Conservation (phyloP, 148 eudicot species). For the Rhododendron henanense region DNA sequence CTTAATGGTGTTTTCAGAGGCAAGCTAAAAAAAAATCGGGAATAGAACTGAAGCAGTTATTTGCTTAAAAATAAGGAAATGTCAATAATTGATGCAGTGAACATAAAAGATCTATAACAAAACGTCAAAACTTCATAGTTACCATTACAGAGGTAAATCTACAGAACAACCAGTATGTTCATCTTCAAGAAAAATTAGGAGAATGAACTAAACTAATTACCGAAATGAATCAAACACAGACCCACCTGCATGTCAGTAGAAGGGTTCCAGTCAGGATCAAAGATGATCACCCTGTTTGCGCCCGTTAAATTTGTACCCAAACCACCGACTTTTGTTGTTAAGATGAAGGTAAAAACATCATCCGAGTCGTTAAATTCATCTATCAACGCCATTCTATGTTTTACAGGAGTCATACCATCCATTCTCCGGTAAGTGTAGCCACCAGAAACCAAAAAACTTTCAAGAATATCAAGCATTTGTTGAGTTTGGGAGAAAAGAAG, state of each 20-base stretch:
- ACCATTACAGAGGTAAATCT: background rate
- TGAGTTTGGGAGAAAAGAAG: conserved; percentile 95
- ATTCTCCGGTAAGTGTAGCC: conserved; percentile 82
- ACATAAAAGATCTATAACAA: background rate
- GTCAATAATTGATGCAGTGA: background rate
- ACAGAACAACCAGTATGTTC: background rate
- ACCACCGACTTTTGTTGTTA: conserved; percentile 97
- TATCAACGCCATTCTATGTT: conserved; percentile 84
- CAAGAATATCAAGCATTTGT: conserved; percentile 98
- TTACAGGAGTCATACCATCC: conserved; percentile 91
- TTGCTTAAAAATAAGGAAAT: background rate
- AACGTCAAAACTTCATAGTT: background rate
- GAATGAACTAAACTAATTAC: background rate
- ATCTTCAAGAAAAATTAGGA: background rate
- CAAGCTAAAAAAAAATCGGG: background rate
- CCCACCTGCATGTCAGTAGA: conserved; percentile 97
- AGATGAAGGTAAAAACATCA: conserved; percentile 77
- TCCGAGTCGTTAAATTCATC: conserved; percentile 82
- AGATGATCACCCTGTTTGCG: conserved; percentile 91
- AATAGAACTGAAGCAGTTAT: background rate
- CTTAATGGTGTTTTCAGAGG: background rate
- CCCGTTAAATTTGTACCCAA: conserved; percentile 97
- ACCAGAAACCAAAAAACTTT: conserved; percentile 56
- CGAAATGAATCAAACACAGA: conserved; percentile 3
- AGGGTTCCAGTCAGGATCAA: conserved; percentile 99